Evolutionary conservation across 176 grass and related monocot genomes (phyloP), one percentile per base, ranked within the genome.

Genomic region (Otatea glauca): DNA sequence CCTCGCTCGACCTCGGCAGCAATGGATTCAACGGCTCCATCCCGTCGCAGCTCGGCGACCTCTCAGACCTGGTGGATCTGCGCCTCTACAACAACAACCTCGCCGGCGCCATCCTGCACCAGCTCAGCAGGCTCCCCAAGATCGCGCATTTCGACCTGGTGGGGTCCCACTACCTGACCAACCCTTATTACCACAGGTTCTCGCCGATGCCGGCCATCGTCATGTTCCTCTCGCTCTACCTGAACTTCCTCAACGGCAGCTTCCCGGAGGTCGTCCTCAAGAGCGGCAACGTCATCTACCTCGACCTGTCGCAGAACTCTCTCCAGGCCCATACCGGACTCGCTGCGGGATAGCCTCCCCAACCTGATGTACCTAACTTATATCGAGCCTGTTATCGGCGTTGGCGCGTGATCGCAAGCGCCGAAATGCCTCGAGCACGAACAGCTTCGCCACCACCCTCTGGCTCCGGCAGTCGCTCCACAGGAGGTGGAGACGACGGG

Each of bases 1-100:
- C 41, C 47, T 21, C 29, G 17, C 87, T 97, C 29, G 87, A 97
- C 73, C 78, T 94, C 9, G 80, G 92, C 74, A 83, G 27, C 75
- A 97, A 97, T 72, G 49, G 17, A 21, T 76, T 97, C 34, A 18
- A 14, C 5, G 88, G 71, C 54, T 29, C 51, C 80, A 89, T 97
- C 80, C 94, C 89, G 39, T 89, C 85, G 38, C 77, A 94, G 91
- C 65, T 97, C 4, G 89, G 89, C 39, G 85, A 85, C 75, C 87
- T 97, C 13, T 79, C 84, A 0, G 74, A 78, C 74, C 81, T 97
- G 72, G 32, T 94, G 42, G 78, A 92, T 0, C 91, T 97, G 2
- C 81, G 87, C 2, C 86, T 97, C 75, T 90, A 79, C 88, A 88
- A 92, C 87, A 97, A 97, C 81, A 92, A 74, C 83, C 83, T 97